Conservation (phyloP, 108 stramenopile genomes). For the Nannochloropsis salina region DNA sequence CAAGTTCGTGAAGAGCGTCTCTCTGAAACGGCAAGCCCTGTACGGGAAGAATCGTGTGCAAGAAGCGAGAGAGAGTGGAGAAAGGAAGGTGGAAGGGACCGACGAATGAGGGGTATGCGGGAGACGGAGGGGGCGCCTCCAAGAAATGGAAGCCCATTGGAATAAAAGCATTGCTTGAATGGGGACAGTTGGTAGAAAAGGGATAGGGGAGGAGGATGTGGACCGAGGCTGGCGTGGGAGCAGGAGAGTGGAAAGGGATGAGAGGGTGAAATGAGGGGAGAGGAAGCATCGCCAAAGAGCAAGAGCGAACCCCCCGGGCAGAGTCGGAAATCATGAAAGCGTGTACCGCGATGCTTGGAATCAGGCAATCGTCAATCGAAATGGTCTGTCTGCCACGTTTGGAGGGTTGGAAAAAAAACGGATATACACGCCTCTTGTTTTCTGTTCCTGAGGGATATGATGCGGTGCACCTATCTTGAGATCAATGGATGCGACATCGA, state of each 20-base stretch:
- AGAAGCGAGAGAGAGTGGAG: neutral
- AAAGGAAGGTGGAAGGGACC: too few species aligned
- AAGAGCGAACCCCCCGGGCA: too few species aligned
- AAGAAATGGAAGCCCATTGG: neutral
- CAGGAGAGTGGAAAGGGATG: neutral
- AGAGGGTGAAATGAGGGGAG: neutral
- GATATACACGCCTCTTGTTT: too few species aligned
- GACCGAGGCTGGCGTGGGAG: neutral
- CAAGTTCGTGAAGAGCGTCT: neutral
- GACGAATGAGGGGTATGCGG: neutral
- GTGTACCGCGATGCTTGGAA: too few species aligned
- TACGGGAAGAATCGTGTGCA: neutral
- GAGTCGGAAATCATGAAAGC: too few species aligned
- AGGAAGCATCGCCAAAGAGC: neutral
- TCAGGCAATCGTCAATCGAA: too few species aligned
- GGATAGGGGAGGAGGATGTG: neutral
- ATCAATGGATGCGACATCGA: too few species aligned
- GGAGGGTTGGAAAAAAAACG: too few species aligned
- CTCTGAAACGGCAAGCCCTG: neutral
- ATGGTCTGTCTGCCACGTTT: too few species aligned
- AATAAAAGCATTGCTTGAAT: neutral
- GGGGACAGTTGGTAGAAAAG: neutral
- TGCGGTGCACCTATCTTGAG: too few species aligned
- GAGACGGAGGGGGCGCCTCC: neutral
- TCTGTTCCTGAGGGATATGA: too few species aligned